Conservation (phyloP, 176 grass and related monocot species). For the Tillandsia fasciculata region DNA sequence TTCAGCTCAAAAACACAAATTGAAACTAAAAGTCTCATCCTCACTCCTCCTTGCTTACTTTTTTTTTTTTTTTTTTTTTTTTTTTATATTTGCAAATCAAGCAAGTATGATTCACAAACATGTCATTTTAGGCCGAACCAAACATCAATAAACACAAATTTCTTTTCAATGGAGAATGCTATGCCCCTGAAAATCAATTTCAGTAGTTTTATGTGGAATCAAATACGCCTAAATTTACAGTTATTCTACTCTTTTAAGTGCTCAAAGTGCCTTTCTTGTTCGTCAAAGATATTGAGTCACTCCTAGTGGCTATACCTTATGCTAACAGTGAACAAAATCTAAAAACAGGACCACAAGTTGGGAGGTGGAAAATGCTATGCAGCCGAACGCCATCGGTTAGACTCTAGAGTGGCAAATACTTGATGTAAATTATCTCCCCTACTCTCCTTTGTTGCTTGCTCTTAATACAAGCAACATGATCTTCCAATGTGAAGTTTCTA, state of each 20-base stretch:
- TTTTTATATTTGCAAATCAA: too few species aligned
- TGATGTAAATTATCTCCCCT: constrained; percentile 37
- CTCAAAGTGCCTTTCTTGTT: constrained; percentile 2
- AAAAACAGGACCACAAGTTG: constrained; percentile 55
- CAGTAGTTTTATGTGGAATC: too few species aligned
- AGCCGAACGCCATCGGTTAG: constrained; percentile 58
- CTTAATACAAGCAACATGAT: background rate
- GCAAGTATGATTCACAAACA: too few species aligned
- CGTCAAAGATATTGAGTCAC: constrained; percentile 13
- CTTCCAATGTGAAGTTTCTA: background rate
- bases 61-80: too few species aligned
- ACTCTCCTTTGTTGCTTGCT: constrained; percentile 24
- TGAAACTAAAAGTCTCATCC: too few species aligned
- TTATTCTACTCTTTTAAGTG: background rate
- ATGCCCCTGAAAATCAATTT: too few species aligned
- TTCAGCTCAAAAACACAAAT: too few species aligned
- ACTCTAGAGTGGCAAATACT: constrained; percentile 15
- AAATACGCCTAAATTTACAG: too few species aligned
- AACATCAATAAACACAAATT: too few species aligned
- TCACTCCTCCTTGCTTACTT: too few species aligned
- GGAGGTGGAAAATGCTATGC: constrained; percentile 60
- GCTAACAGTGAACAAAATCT: constrained; percentile 5
- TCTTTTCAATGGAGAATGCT: too few species aligned
- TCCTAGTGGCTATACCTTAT: constrained; percentile 7
- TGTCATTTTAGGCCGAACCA: too few species aligned